These are phyloP conservation scores for Cyclotella sp. DNA, from an alignment of 108 stramenopile species.

Conservation along the genomic window DNA sequence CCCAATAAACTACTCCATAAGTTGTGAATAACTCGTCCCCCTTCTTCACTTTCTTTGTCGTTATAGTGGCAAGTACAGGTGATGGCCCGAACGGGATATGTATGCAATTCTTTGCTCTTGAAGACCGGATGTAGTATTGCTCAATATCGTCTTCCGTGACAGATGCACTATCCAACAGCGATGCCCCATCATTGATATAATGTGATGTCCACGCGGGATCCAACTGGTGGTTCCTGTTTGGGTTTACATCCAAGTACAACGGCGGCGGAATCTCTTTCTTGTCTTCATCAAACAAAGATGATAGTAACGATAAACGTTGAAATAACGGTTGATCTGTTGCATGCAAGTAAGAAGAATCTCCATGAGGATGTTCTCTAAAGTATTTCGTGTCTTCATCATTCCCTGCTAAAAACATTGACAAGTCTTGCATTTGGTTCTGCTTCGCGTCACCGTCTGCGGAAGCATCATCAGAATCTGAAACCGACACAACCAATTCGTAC, in stretches of 20 bases:
- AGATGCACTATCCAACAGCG: slow-evolving; percentile 11
- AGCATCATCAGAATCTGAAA: too few relatives aligned
- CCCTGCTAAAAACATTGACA: neutral
- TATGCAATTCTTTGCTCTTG: slow-evolving; percentile 51
- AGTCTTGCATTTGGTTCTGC: too few relatives aligned
- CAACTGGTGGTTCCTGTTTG: slow-evolving; percentile 33
- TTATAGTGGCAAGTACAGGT: slow-evolving; percentile 40
- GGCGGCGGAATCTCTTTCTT: slow-evolving; percentile 33
- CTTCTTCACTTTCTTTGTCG: slow-evolving; percentile 49
- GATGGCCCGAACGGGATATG: slow-evolving; percentile 45
- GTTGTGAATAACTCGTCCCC: slow-evolving; percentile 42
- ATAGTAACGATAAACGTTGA: slow-evolving; percentile 30
- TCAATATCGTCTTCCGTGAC: slow-evolving; percentile 41
- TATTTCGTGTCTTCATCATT: slow-evolving; percentile 27
- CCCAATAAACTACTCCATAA: slow-evolving; percentile 48
- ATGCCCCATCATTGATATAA: slow-evolving; percentile 60
- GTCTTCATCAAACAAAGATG: slow-evolving; percentile 18
- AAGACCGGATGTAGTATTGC: slow-evolving; percentile 50
- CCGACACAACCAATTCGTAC: too few relatives aligned
- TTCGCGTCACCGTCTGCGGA: too few relatives aligned
- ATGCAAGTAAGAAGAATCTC: slow-evolving; percentile 51
- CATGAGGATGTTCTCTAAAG: slow-evolving; percentile 32
- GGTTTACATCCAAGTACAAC: slow-evolving; percentile 58
- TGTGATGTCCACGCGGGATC: slow-evolving; percentile 49
- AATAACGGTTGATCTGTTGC: slow-evolving; percentile 56